A percentile compares a stretch with the other conserved stretches of the same genome.
phyloP scores from a whole-genome alignment of 495 filamentous ascomycete genomes.

The Tuber brumale region DNA sequence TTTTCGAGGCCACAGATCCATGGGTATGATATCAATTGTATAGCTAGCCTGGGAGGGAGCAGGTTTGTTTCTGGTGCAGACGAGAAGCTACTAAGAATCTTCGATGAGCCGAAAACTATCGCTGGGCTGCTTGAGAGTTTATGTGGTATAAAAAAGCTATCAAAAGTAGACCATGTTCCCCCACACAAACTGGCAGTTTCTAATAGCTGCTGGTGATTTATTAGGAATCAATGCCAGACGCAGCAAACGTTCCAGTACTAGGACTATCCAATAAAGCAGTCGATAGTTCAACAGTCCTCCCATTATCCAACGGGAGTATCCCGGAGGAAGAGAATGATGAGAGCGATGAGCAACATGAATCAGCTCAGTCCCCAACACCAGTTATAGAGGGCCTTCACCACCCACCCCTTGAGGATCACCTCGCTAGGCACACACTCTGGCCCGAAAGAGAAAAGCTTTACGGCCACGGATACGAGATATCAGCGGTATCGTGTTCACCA shows the following conservation, averaged over 20 bases:
- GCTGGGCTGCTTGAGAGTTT: conserved; percentile 65
- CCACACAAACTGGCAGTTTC: conserved; percentile 7
- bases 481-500: conserved; percentile 72
- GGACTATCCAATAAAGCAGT: conserved; percentile 95
- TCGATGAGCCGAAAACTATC: conserved; percentile 79
- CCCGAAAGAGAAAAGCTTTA: conserved; percentile 96
- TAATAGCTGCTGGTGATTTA: conserved; percentile 15
- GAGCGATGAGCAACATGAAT: conserved; percentile 12
- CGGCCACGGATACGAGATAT: conserved; percentile 98
- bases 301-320: conserved; percentile 49
- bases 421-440: conserved; percentile 87
- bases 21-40: conserved; percentile 95
- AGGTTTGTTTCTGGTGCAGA: conserved; percentile 94
- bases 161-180: conserved; percentile 17
- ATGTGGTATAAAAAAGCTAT: conserved; percentile 52
- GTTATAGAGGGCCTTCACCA: conserved; percentile 51
- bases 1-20: conserved; percentile 94
- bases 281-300: conserved; percentile 44
- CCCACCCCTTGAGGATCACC: conserved; percentile 81
- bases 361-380: conserved; percentile 45
- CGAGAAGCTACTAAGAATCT: conserved; percentile 92
- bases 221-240: conserved; percentile 59
- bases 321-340: conserved; percentile 50
- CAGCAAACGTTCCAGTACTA: conserved; percentile 86
- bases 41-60: conserved; percentile 61